These are phyloP conservation scores for Allantophomopsis lycopodina DNA, from an alignment of 2,329 filamentous ascomycete species.

Conservation along the genomic window DNA sequence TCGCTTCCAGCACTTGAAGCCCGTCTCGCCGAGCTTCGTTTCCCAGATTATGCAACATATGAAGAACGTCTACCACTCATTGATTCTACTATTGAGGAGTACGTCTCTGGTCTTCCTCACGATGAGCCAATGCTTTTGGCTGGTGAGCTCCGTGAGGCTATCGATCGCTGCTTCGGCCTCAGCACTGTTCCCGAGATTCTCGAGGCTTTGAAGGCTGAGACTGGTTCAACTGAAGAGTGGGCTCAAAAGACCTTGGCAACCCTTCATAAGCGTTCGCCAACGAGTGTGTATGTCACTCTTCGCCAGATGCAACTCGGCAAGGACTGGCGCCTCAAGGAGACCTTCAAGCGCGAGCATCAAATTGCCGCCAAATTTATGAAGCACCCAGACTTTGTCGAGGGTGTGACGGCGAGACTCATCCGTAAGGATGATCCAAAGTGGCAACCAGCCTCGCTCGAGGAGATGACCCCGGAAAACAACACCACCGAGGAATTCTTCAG, in stretches of 20 bases:
- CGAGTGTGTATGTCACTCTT: constrained; percentile 71
- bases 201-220: constrained; percentile 26
- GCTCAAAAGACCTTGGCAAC: constrained; percentile 64
- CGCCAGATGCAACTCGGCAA: constrained; percentile 67
- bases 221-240: constrained; percentile 50
- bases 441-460: constrained; percentile 60
- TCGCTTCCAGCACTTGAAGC: constrained; percentile 69
- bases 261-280: constrained; percentile 69
- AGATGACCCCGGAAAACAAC: constrained; percentile 38
- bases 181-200: constrained; percentile 59
- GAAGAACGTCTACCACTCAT: constrained; percentile 55
- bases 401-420: constrained; percentile 71
- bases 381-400: constrained; percentile 82
- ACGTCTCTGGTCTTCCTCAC: constrained; percentile 70
- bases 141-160: constrained; percentile 61
- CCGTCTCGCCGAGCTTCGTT: constrained; percentile 78
- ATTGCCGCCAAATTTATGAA: constrained; percentile 84
- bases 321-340: constrained; percentile 68
- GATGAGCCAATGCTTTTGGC: constrained; percentile 53
- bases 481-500: constrained; percentile 57
- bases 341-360: constrained; percentile 75
- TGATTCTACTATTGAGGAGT: constrained; percentile 85
- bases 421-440: constrained; percentile 59
- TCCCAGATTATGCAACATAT: constrained; percentile 61
- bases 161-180: constrained; percentile 71